Conservation (phyloP, 139 green algal species). For the Coelastrella sp. region DNA sequence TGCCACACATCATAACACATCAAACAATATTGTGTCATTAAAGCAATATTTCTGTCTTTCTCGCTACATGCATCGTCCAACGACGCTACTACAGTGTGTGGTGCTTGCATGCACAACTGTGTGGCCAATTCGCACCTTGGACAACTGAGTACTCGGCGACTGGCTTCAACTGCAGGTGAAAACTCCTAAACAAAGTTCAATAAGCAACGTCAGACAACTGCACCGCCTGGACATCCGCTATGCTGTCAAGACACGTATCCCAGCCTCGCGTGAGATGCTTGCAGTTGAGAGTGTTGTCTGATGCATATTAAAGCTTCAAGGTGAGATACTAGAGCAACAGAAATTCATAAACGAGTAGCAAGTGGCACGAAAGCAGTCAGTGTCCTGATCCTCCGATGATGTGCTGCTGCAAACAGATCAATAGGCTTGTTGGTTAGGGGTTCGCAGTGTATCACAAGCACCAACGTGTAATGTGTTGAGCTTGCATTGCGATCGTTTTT, state of each 20-base stretch:
- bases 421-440: too few relatives aligned
- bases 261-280: background rate
- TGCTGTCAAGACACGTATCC: slow-evolving; percentile 10
- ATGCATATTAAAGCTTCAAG: too few relatives aligned
- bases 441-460: too few relatives aligned
- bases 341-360: too few relatives aligned
- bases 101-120: background rate
- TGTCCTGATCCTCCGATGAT: too few relatives aligned
- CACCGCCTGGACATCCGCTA: background rate
- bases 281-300: too few relatives aligned
- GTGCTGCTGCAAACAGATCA: too few relatives aligned
- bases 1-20: too few relatives aligned
- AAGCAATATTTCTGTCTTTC: background rate
- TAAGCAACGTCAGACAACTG: background rate
- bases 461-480: too few relatives aligned
- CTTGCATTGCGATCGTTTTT: too few relatives aligned
- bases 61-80: background rate
- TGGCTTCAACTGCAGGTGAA: background rate
- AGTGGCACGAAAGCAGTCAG: too few relatives aligned
- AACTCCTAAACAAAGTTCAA: background rate
- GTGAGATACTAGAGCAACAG: too few relatives aligned
- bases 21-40: background rate
- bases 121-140: background rate
- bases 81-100: background rate
- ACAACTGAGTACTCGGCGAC: background rate